Percentiles rank a stretch among this genome's conserved stretches.
These are phyloP conservation scores for Colletotrichum tabaci DNA, from an alignment of 2,329 filamentous ascomycete genomes.

Conservation along the genomic window DNA sequence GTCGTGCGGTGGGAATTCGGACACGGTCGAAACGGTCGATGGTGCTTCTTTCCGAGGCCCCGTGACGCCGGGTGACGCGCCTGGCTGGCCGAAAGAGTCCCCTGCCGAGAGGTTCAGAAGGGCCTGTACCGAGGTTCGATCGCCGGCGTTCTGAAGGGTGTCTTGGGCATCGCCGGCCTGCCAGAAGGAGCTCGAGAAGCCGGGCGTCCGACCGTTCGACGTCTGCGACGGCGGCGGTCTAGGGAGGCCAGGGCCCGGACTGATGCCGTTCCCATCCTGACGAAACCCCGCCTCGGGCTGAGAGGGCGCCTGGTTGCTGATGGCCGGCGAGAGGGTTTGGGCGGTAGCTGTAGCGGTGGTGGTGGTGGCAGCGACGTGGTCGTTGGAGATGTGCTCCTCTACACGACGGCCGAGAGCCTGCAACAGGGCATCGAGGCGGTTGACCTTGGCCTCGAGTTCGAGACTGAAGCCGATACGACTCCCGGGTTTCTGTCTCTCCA, in stretches of 20 bases:
- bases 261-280: constrained; percentile 44
- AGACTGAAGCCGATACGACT: constrained; percentile 73
- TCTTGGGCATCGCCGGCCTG: constrained; percentile 50
- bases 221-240: constrained; percentile 43
- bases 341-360: constrained; percentile 9
- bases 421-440: constrained; percentile 64
- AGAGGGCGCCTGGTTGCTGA: constrained; percentile 53
- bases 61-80: constrained; percentile 13
- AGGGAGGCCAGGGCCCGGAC: constrained; percentile 43
- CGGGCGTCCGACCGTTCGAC: constrained; percentile 56
- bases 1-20: constrained; percentile 71
- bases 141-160: constrained; percentile 40
- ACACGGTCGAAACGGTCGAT: constrained; percentile 55
- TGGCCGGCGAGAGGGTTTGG: constrained; percentile 52
- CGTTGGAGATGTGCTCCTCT: constrained; percentile 58
- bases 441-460: constrained; percentile 71
- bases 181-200: constrained; percentile 54
- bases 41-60: constrained; percentile 47
- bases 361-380: constrained; percentile 45
- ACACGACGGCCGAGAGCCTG: constrained; percentile 59
- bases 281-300: constrained; percentile 48
- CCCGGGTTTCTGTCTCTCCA: constrained; percentile 79
- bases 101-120: constrained; percentile 42
- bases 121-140: constrained; percentile 44
- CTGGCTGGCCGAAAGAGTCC: constrained; percentile 36